Percentiles rank a stretch among this genome's conserved stretches.
These are phyloP conservation scores for Gnomoniopsis sp. DNA, from an alignment of 2,329 filamentous ascomycete species.

Conservation along the genomic window DNA sequence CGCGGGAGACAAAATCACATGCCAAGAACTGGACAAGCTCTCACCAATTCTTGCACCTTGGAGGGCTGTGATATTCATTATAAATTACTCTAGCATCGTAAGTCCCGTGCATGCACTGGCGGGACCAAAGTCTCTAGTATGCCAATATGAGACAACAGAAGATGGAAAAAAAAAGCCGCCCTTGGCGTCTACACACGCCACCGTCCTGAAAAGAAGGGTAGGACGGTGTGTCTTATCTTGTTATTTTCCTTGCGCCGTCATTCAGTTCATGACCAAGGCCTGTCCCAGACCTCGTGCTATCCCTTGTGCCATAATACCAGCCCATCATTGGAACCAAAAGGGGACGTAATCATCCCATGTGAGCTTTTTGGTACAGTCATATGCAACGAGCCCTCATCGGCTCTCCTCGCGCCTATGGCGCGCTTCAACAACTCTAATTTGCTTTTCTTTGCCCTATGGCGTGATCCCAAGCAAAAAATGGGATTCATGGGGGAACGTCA, in stretches of 20 bases:
- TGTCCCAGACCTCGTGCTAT: slow-evolving; percentile 4
- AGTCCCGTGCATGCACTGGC: not conserved
- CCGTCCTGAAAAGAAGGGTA: not conserved
- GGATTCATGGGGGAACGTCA: not conserved
- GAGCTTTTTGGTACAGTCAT: slow-evolving; percentile 9
- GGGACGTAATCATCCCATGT: slow-evolving; percentile 10
- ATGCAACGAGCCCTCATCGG: not conserved
- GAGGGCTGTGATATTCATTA: slow-evolving; percentile 9
- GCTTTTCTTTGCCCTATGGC: not conserved
- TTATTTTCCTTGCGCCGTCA: not conserved
- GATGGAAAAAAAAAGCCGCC: not conserved
- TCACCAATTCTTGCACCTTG: not conserved
- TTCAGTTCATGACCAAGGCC: slow-evolving; percentile 8
- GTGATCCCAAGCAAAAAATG: not conserved
- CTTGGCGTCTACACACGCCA: not conserved
- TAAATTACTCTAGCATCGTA: slow-evolving; percentile 14
- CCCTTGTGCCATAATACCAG: slow-evolving; percentile 2
- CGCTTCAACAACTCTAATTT: not conserved
- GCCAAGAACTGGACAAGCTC: not conserved
- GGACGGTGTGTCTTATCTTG: not conserved
- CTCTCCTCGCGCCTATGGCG: slow-evolving; percentile 1
- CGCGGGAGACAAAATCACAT: not conserved
- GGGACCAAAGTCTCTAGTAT: slow-evolving; percentile 9
- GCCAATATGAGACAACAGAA: slow-evolving; percentile 17
- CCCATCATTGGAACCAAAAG: not conserved